phyloP scores from a whole-genome alignment of 176 grass and related monocot species.

The Hordeum marinum region DNA sequence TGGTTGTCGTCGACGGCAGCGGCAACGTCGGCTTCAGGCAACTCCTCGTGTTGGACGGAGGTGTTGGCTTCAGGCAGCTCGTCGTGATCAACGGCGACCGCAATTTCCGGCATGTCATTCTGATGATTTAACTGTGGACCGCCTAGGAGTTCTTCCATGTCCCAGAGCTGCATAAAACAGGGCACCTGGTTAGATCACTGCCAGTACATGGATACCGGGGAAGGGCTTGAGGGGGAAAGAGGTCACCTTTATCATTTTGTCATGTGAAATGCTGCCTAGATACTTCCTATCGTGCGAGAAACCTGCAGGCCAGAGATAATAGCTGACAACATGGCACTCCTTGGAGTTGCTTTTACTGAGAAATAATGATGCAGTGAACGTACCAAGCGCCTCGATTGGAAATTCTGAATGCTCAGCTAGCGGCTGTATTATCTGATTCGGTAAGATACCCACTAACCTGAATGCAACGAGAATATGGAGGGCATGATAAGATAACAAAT shows the following conservation, averaged over 20 bases:
- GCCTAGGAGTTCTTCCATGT: constrained; percentile 78
- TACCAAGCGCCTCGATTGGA: constrained; percentile 89
- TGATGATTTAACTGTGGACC: constrained; percentile 28
- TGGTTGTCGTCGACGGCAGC: background rate
- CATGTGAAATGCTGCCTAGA: constrained; percentile 89
- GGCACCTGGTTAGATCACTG: constrained; percentile 5
- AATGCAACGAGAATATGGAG: background rate
- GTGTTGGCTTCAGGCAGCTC: constrained; percentile 6
- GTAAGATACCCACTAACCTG: constrained; percentile 88
- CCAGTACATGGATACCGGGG: background rate
- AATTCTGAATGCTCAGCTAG: constrained; percentile 94
- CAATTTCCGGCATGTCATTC: background rate
- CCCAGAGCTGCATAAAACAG: constrained; percentile 64
- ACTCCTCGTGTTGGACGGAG: background rate
- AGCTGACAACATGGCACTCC: background rate
- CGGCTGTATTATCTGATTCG: constrained; percentile 86
- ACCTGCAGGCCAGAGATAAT: constrained; percentile 30
- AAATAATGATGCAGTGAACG: constrained; percentile 2
- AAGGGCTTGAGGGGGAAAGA: background rate
- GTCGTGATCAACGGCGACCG: background rate
- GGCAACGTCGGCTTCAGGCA: background rate
- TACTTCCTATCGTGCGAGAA: constrained; percentile 78
- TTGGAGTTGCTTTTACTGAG: background rate
- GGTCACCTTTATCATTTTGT: constrained; percentile 86
- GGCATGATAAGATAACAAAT: background rate